Base-by-base conservation (phyloP, 2,329 filamentous ascomycete genomes). In the Botrytis sinoallii region DNA sequence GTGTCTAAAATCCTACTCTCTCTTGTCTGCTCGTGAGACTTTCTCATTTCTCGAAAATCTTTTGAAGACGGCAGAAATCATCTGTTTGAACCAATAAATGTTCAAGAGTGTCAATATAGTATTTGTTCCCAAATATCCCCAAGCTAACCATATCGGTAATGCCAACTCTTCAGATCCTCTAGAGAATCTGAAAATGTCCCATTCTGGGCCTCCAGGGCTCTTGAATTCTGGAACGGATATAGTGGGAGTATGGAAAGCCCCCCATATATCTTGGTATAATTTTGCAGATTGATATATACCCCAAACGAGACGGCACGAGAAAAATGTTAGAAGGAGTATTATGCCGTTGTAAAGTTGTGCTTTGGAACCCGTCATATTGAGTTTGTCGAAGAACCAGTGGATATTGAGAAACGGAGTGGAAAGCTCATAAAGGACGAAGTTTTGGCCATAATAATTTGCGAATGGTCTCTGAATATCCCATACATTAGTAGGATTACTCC, bases 321-420 rank as follows among this genome's bases (percentile, higher is more conserved):
- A 94, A 82, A 95, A 95, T 55, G 88, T 92, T 75, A 85, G 82
- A 66, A 95, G 88, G 4, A 95, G 88, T 70, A 88, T 79, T 75
- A 94, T 85, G 76, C 93, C 93, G 79, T 95, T 95, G 83, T 93
- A 90, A n/a, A 94, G 87, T 83, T 96, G 93, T 38, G 89, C 82
- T 74, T 85, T 86, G 38, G 90, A 89, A 44, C 93, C 93, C 0
- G 93, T 95, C 86, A 93, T 89, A 79, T 88, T 87, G 74, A 95
- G 84, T 84, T 96, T 95, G 83, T 95, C 93, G 83, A 92, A 92
- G 84, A 96, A 95, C 93, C 93, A 96, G 84, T 96, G 93, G 78
- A 95, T 88, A 81, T 96, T 96, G 74, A 95, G 87, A 81, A 95
- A 94, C 12, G 93, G 93, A 3, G 91, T 92, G 25, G 92, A 94